Percentiles rank a stretch among this genome's conserved stretches.
These are phyloP conservation scores for Rhododendron kiyosumense DNA, from an alignment of 148 eudicot genomes.

Conservation along the genomic window DNA sequence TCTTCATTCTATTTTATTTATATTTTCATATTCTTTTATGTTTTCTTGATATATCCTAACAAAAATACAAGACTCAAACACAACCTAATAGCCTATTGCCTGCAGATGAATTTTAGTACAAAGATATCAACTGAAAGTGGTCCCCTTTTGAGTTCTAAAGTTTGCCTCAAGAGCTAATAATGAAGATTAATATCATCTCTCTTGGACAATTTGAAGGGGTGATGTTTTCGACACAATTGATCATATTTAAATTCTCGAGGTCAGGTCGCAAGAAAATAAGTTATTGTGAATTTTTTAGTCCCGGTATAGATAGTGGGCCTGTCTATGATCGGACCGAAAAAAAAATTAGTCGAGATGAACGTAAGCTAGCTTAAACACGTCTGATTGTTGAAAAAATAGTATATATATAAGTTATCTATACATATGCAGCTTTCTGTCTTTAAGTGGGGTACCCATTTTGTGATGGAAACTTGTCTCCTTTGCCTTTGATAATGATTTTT, in stretches of 20 bases:
- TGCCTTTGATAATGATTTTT: neutral
- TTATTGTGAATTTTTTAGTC: neutral
- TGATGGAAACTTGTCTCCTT: neutral
- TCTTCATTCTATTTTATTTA: neutral
- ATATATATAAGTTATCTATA: neutral
- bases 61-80: neutral
- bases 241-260: accelerated
- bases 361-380: neutral
- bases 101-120: neutral
- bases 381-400: neutral
- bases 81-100: neutral
- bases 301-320: too few relatives aligned
- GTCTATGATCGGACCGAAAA: too few relatives aligned
- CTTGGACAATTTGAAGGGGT: neutral
- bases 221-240: too few relatives aligned
- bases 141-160: neutral
- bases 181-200: neutral
- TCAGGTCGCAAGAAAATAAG: neutral
- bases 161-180: neutral
- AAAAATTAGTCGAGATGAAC: neutral
- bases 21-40: neutral
- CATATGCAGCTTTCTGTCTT: constrained; percentile 3
- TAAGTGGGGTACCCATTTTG: neutral
- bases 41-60: too few relatives aligned
- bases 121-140: neutral